Evolutionary conservation across 2,329 filamentous ascomycete species (phyloP), one percentile per base, ranked within the genome.

Genomic region (Colletotrichum echinochloae): DNA sequence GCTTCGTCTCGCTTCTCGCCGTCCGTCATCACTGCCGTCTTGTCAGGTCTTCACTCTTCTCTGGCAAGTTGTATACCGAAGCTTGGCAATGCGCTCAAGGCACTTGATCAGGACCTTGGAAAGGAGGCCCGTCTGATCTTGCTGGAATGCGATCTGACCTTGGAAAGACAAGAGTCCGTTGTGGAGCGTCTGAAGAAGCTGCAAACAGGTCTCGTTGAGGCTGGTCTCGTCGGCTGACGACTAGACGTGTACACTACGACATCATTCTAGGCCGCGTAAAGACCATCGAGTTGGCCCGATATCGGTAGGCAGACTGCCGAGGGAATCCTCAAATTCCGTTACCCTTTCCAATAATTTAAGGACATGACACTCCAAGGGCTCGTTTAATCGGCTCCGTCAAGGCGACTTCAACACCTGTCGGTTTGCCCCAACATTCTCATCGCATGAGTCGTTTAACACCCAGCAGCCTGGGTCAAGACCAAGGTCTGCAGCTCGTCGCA

Each of bases 1-100:
- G 78, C 80, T 7, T 77, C 79, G 3, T 76, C 76, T 14, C 70
- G 71, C 0, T 77, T 79, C 5, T 79, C 80, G 4, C 77, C 78
- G 6, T 75, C 79, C 9, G 77, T 82, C 74, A 74, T 81, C 54
- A 73, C 77, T 3, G 72, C 77, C 2, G 75, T 81, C 72, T 37
- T 82, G 4, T 69, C 78, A 5, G 79, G 81, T 52, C 73, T 81
- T 30, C 75, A 80, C 35, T 62, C 73, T 16, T 72, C 73, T 0
- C 65, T 82, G 35, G 56, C 67, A 16, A 33, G 35, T 18, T 44
- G 56, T 33, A 20, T 67, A 6, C 33, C 35, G 12, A 51, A 23
- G 12, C 51, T 57, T 41, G 56, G 35, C 20, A 11, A n/a, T 26
- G 46, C 49, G 4, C 35, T 41, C 18, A 46, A 62, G 3, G 30